Evolutionary conservation across 2,329 filamentous ascomycete genomes (phyloP), one percentile per base, ranked within the genome.

Genomic region (Rhynchosporium secalis): DNA sequence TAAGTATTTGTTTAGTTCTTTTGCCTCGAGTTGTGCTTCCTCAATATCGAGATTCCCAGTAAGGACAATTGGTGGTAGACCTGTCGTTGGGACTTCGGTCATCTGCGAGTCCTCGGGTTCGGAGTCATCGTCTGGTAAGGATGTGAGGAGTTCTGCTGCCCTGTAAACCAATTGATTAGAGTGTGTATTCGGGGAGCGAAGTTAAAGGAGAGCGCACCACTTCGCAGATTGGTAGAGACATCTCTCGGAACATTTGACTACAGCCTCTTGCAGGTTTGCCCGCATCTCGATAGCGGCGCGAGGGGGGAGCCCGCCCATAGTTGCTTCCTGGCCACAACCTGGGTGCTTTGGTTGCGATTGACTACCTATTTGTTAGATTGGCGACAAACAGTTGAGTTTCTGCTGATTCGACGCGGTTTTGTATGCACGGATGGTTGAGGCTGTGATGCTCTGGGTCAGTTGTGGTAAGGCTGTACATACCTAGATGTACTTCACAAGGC

Each of bases 201-300:
- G 33, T 38, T 56, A 58, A 15, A 28, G 3, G 12, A 46, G 45
- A 43, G 20, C 40, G 36, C 75, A 96, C 95, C 95, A 99, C 86
- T 98, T 98, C 33, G 95, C 89, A 6, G 94, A 95, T 72, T 97
- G 93, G 73, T 97, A 98, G 12, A 99, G 83, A 75, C 95, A 96
- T 75, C 95, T 83, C 75, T 99, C 95, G 1, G 92, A 96, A 78
- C 93, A 98, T 74, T 92, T 92, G 29, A 95, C 83, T 3, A 95
- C 88, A 36, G 94, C 92, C 72, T 92, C 89, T 75, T 96, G 91
- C 48, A 97, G 82, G 40, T 91, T 86, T 43, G 82, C 83, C 72
- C 89, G 66, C 45, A 75, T 63, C 52, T 72, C 88, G 56, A 79
- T 77, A 46, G 36, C 49, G 81, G 79, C 65, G 87, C 84, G 65